Base-by-base conservation (phyloP, 495 filamentous ascomycete genomes). In the Chaetomium tenue region DNA sequence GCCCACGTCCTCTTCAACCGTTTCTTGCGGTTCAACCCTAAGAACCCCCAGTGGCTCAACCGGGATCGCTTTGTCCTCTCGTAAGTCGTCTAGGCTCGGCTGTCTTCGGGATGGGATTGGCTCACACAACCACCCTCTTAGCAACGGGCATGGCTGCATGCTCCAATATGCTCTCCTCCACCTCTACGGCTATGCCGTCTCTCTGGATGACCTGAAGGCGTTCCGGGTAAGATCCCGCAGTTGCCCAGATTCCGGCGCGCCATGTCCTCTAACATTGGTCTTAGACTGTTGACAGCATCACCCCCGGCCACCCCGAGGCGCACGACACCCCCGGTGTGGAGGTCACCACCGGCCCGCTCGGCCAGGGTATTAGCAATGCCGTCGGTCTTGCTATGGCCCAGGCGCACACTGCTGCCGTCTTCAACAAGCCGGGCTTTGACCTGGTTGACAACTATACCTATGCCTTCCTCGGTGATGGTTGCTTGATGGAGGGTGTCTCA, bases 11-110 rank as follows among this genome's bases (percentile, higher is more conserved):
- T 99, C 69, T 99, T 91, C 83, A 96, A 96, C 86, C 93, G 91
- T 78, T 92, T 97, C 86, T 92, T 99, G 94, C 94, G 79, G 73
- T 99, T 97, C 85, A 99, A 99, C 88, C 94, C 94, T 66, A 92
- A 96, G 87, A 97, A 96, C 85, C 92, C 95, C 61, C 84, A 93
- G 65, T 99, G 92, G 93, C 73, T 90, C 69, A 98, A 98, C 85
- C 88, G 94, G 63, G 94, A 99, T 83, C 87, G 94, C 79, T 99
- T 99, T 76, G 91, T 99, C 52, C 91, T 99, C 76, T 99, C 94
- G 94, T 97, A 85, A 84, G 93, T 91, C 0, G 9, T n/a, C 58
- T 51, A 26, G 33, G 25, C 5, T 13, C 15, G 26, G 23, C 12
- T 25, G 23, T 25, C 40, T 44, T 44, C 2, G 40, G 40, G 13